These are phyloP conservation scores for Escallonia rubra DNA, from an alignment of 129 eudicot genomes.

Conservation along the genomic window DNA sequence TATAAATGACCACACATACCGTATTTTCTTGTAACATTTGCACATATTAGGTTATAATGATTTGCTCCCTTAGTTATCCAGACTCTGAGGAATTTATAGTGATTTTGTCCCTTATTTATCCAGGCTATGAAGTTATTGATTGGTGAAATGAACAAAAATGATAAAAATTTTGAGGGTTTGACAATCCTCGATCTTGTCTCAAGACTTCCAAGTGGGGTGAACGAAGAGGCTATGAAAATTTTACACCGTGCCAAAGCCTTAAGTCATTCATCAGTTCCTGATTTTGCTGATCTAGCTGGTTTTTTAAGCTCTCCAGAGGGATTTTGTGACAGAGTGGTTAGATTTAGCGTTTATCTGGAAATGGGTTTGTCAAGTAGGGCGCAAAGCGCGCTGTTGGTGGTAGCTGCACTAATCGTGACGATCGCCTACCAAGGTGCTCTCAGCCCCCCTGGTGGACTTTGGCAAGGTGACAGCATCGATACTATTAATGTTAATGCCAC, in stretches of 20 bases:
- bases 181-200: slow-evolving; percentile 5
- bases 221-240: not conserved
- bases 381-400: slow-evolving; percentile 8
- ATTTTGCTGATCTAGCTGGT: not conserved
- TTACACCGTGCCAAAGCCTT: not conserved
- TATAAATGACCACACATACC: too few relatives aligned
- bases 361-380: slow-evolving; percentile 2
- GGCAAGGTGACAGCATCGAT: not conserved
- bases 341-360: not conserved
- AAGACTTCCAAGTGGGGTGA: not conserved
- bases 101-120: not conserved
- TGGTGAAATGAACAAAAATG: not conserved
- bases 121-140: not conserved
- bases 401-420: not conserved
- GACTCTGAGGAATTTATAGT: too few relatives aligned
- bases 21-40: too few relatives aligned
- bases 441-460: slow-evolving; percentile 10
- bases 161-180: not conserved
- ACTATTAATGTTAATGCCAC: not conserved
- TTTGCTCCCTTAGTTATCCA: too few relatives aligned
- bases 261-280: not conserved
- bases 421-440: slow-evolving; percentile 7
- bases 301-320: not conserved
- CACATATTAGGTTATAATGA: too few relatives aligned
- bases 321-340: not conserved